Percentiles rank a stretch among this genome's conserved stretches.
Conservation (phyloP, 768 basidiomycete species). For the Collybia sordida region DNA sequence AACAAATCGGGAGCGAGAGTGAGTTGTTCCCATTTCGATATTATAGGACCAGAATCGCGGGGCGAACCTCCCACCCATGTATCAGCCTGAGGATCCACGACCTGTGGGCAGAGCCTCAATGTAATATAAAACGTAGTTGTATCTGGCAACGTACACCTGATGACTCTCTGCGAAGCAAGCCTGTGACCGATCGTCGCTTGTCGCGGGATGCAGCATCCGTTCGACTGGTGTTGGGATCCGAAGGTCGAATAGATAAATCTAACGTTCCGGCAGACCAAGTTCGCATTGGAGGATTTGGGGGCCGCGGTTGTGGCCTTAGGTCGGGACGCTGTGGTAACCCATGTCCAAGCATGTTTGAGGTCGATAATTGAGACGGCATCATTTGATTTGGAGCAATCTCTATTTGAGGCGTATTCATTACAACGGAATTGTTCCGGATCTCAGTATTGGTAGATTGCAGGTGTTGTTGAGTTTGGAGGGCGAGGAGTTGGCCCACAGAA, state of each 20-base stretch:
- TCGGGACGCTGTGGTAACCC: conserved; percentile 68
- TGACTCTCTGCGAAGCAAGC: conserved; percentile 73
- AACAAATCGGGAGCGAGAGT: conserved; percentile 83
- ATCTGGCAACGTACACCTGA: conserved; percentile 51
- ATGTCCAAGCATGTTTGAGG: conserved; percentile 49
- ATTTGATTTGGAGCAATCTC: conserved; percentile 49
- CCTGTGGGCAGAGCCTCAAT: conserved; percentile 29
- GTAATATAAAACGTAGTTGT: background rate
- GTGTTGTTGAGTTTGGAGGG: conserved; percentile 69
- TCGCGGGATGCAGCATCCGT: conserved; percentile 49
- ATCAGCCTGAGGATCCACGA: conserved; percentile 56
- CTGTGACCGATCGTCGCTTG: conserved; percentile 75
- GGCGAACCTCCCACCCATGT: conserved; percentile 50
- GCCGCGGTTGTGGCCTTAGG: conserved; percentile 55
- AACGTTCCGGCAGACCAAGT: conserved; percentile 85
- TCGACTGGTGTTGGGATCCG: conserved; percentile 43
- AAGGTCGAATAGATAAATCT: conserved; percentile 65
- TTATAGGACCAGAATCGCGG: conserved; percentile 75
- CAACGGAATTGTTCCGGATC: conserved; percentile 39
- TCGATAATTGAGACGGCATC: conserved; percentile 37
- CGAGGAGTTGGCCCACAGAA: conserved; percentile 83
- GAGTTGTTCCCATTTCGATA: conserved; percentile 97
- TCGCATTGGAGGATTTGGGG: conserved; percentile 70
- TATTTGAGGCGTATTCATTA: conserved; percentile 40
- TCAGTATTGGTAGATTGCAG: conserved; percentile 47